Conservation (phyloP, 2,329 filamentous ascomycete species). For the Curvularia verruculosa region DNA sequence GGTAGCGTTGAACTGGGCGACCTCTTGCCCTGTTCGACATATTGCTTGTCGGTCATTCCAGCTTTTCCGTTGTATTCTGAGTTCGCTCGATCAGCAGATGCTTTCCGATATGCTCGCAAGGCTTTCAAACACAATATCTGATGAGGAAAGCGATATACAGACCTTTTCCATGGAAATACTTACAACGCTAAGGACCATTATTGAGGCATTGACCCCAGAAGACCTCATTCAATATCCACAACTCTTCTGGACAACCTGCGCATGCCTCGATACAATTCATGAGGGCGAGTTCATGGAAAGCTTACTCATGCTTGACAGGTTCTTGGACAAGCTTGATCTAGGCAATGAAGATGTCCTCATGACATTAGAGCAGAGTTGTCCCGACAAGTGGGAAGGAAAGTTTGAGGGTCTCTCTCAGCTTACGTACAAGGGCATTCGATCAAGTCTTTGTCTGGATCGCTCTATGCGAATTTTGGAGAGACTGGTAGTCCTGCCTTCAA, state of each 20-base stretch:
- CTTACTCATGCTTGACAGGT: slow-evolving; percentile 86
- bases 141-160: slow-evolving; percentile 90
- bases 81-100: slow-evolving; percentile 89
- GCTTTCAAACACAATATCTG: slow-evolving; percentile 94
- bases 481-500: slow-evolving; percentile 78
- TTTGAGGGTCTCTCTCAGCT: slow-evolving; percentile 88
- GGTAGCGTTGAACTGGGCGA: slow-evolving; percentile 91
- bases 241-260: slow-evolving; percentile 96
- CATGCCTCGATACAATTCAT: slow-evolving; percentile 95
- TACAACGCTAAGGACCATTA: slow-evolving; percentile 90
- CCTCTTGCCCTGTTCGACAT: slow-evolving; percentile 92
- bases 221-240: slow-evolving; percentile 90
- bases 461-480: slow-evolving; percentile 79
- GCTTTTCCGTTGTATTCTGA: slow-evolving; percentile 92
- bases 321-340: slow-evolving; percentile 84
- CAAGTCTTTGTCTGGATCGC: slow-evolving; percentile 78
- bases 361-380: slow-evolving; percentile 77
- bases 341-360: slow-evolving; percentile 70
- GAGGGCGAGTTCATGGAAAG: slow-evolving; percentile 93
- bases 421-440: slow-evolving; percentile 90
- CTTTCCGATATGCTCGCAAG: slow-evolving; percentile 95
- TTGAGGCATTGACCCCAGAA: slow-evolving; percentile 78
- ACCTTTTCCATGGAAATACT: slow-evolving; percentile 98
- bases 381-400: slow-evolving; percentile 82
- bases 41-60: slow-evolving; percentile 97